Evolutionary conservation across 352 stramenopile species (phyloP), one percentile per base, ranked within the genome.

Genomic region (Pythium graminicola): DNA sequence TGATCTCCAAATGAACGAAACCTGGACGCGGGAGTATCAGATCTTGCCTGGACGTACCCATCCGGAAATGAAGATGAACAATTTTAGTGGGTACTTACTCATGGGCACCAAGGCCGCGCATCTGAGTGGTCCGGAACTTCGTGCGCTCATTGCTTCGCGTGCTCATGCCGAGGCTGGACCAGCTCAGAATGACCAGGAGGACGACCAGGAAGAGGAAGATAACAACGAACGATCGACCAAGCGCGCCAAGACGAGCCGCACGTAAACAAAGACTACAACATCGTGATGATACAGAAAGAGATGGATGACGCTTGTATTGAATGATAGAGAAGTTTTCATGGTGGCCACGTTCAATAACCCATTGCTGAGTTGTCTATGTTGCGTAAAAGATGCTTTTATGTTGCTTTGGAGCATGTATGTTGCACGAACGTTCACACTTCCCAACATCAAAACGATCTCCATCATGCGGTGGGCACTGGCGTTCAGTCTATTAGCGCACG

Each of bases 31-130:
- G 28, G 92, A 98, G 65, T 96, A 97, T 70, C 93, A 98, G 69
- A 85, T 93, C 14, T 51, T 98, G 17, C 89, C 90, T 6, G 89
- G 89, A 14, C 78, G 93, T 13, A 98, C 93, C 26, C 95, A 98
- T 72, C 95, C 95, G 0, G 85, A 92, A 53, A 98, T 98, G 95
- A 97, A 81, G 58, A 98, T 98, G 89, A 96, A 82, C 62, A 93
- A 95, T 45, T 96, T 88, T 69, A 96, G 93, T 40, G 93, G 95
- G 14, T 98, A 97, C 61, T 68, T 98, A 27, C 69, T 98, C 16
- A 96, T 86, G 6, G 95, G 93, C 4, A 91, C 95, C 43, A 98
- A 98, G 68, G 80, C 97, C 33, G 42, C 33, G 23, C 46, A 71
- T 22, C 23, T 67, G 22, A 57, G 48, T 33, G 59, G 46, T 7